Evolutionary conservation across 2,329 filamentous ascomycete genomes (phyloP), one percentile per base, ranked within the genome.

Genomic region (Decorospora gaudefroyi): DNA sequence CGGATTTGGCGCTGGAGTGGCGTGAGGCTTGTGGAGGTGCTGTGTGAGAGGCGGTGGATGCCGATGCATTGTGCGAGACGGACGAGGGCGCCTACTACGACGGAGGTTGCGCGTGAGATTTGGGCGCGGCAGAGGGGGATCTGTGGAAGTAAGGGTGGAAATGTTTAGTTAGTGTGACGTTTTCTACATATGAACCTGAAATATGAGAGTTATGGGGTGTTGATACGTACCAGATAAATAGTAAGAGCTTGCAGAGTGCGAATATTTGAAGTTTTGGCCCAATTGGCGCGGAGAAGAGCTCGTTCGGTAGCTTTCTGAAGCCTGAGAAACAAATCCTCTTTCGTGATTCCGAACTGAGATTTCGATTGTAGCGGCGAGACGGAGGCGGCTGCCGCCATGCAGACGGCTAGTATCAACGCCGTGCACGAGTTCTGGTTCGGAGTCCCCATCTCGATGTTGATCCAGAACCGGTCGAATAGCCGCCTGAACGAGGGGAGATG

Each of bases 241-340:
- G 67, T 68, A 25, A 70, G 49, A 4, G 67, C 67, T 48, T 70
- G 67, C 3, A 70, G 53, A 7, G 67, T 70, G 30, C 65, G 48
- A 21, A 70, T 69, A 13, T 69, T 70, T 2, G 67, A 69, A 8
- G 67, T 70, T 49, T 68, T 69, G 6, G 67, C 61, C 67, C 67
- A 70, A 19, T 70, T 69, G 10, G 67, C 67, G 17, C 63, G 62
- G 4, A 69, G 53, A 10, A 70, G 39, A 17, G 67, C 67, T 33
- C 61, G 49, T 51, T 70, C 67, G 0, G 67, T 70, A n/a, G 67
- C 67, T 32, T 62, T 68, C 27, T 70, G 67, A 13, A 70, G 42
- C 32, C 65, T 54, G 15, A 67, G 26, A 29, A 69, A 68, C 15
- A 70, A 28, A 15, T 69, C 67, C 41, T 70, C 67, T 46, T 68